A percentile compares a stretch with the other conserved stretches of the same genome.
Evolutionary conservation across 129 eudicot species (phyloP).

Genomic region (Flaveria brownii): DNA sequence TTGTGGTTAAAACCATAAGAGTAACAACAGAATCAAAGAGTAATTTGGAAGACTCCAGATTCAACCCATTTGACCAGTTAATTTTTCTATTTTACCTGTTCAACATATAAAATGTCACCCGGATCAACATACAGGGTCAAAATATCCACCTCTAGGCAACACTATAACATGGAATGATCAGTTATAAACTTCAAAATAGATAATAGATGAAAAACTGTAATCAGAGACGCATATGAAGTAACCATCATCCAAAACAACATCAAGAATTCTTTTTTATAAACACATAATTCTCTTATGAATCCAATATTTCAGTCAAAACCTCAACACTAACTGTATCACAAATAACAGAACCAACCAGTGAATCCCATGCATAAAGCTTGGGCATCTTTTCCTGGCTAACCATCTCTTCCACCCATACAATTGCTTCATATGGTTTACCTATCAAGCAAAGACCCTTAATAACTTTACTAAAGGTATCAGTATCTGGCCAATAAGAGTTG

Average conservation of each 20-base stretch:
- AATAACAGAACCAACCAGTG: slow-evolving; percentile 51
- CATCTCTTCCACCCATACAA: slow-evolving; percentile 94
- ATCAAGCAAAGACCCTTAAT: slow-evolving; percentile 69
- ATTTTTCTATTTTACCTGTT: too few relatives aligned
- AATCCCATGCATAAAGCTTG: slow-evolving; percentile 45
- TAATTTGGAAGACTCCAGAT: too few relatives aligned
- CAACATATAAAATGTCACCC: too few relatives aligned
- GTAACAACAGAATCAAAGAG: too few relatives aligned
- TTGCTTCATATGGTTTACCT: slow-evolving; percentile 62
- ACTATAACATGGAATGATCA: background rate
- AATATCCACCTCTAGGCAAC: background rate
- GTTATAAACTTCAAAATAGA: background rate
- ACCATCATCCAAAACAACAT: background rate
- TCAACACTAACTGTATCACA: slow-evolving; percentile 22
- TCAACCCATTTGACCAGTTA: too few relatives aligned
- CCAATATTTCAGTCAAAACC: slow-evolving; percentile 27
- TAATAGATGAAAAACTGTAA: background rate
- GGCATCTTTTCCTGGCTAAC: slow-evolving; percentile 67
- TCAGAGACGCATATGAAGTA: background rate
- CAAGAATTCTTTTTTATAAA: background rate
- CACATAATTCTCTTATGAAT: slow-evolving; percentile 16
- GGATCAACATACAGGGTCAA: too few relatives aligned
- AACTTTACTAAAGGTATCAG: slow-evolving; percentile 40
- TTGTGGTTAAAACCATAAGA: too few relatives aligned
- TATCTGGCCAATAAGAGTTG: slow-evolving; percentile 54